Percentiles rank a stretch among this genome's conserved stretches.
Conservation (phyloP, 2,329 filamentous ascomycete genomes). For the Emmonsia crescens region DNA sequence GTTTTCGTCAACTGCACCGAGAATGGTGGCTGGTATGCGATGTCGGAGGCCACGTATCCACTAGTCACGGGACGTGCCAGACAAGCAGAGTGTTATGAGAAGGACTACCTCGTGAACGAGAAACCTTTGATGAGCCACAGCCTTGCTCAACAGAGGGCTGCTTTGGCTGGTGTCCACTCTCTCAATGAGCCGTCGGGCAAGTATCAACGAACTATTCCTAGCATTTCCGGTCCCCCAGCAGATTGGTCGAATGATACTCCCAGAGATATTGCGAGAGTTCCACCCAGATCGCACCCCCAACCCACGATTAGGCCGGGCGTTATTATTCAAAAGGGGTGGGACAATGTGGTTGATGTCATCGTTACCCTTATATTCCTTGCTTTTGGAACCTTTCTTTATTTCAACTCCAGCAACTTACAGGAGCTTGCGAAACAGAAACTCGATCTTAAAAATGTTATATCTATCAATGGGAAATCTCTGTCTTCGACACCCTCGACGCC, state of each 20-base stretch:
- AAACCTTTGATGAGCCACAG: slow-evolving; percentile 30
- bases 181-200: slow-evolving; percentile 40
- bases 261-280: slow-evolving; percentile 23
- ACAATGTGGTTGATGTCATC: slow-evolving; percentile 35
- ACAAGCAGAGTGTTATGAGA: slow-evolving; percentile 46
- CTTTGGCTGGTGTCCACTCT: slow-evolving; percentile 61
- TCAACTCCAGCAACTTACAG: slow-evolving; percentile 32
- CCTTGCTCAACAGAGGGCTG: slow-evolving; percentile 44
- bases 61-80: slow-evolving; percentile 62
- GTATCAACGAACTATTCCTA: slow-evolving; percentile 30
- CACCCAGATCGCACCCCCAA: slow-evolving; percentile 29
- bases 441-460: slow-evolving; percentile 36
- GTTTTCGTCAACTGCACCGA: slow-evolving; percentile 83
- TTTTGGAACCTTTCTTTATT: slow-evolving; percentile 32
- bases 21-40: slow-evolving; percentile 82
- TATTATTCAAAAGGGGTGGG: slow-evolving; percentile 37
- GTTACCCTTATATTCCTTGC: slow-evolving; percentile 31
- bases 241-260: slow-evolving; percentile 31
- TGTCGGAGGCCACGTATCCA: slow-evolving; percentile 79
- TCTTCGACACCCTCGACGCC: slow-evolving; percentile 31
- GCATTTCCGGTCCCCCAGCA: slow-evolving; percentile 32
- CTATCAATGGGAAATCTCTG: slow-evolving; percentile 26
- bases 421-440: slow-evolving; percentile 35
- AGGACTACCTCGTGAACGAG: slow-evolving; percentile 35
- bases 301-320: slow-evolving; percentile 31